Base-by-base conservation (phyloP, 2,329 filamentous ascomycete species). In the Xylaria sp. region DNA sequence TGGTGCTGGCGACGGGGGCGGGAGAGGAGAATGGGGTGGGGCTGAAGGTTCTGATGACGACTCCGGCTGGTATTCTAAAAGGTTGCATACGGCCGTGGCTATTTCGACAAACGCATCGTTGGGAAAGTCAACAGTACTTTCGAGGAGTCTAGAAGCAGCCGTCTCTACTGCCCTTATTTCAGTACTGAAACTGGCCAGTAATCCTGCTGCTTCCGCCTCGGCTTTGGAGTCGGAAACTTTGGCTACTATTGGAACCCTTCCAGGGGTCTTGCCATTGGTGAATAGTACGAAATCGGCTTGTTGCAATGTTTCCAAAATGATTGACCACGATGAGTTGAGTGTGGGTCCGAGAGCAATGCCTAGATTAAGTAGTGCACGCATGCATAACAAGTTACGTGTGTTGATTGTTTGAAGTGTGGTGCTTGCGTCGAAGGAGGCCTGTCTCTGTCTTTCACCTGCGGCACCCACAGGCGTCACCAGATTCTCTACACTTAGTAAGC, bases 271-370 rank as follows among this genome's bases (percentile, higher is more conserved):
- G 12, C 86, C 86, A 15, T 86, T 89, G 12, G 88, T 86, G 65
- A 91, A 92, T 31, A 98, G 86, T 3, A 98, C 90, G 71, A 97
- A 90, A 75, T 98, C 96, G 2, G 95, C 94, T 79, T 98, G 93
- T 76, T 98, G 94, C 8, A 99, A 83, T 0, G 94, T 97, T 76
- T 97, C 94, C 1, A 99, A 86, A 18, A 99, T 86, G 67, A 99
- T 98, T 1, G 90, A 90, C 93, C 97, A 99, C 0, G 95, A 92
- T 15, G 87, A 85, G 44, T 92, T 90, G 0, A 99, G 85, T 0
- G 94, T 97, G 2, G 96, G 94, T 0, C 96, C 96, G 0, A 99
- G 83, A 2, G 96, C 96, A 76, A 98, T 99, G 1, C 96, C 96
- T 3, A 99, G 83, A 74, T 99, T 99, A n/a, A 99, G 83, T 18